Conservation (phyloP, 176 grass and related monocot genomes). For the Musa acuminata region DNA sequence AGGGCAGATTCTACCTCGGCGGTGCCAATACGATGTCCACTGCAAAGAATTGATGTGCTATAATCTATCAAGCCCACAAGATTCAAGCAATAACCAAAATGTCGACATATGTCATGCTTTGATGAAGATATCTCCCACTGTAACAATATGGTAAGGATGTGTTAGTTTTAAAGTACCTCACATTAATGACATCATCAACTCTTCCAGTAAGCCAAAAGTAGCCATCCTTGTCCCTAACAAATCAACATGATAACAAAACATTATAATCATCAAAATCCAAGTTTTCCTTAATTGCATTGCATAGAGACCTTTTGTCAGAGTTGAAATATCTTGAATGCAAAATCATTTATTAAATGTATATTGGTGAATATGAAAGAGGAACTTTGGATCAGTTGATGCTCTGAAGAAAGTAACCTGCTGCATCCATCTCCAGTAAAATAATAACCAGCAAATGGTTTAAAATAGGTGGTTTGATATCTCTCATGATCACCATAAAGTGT, state of each 20-base stretch:
- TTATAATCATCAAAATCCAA: not conserved
- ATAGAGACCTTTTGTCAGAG: not conserved
- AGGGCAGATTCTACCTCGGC: conserved; percentile 94
- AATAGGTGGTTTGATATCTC: conserved; percentile 98
- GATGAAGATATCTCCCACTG: not conserved
- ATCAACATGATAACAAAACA: conserved; percentile 21
- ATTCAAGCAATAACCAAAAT: conserved; percentile 2
- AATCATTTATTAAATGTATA: conserved; percentile 13
- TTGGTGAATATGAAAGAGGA: not conserved
- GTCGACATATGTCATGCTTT: not conserved
- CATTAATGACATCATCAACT: conserved; percentile 98
- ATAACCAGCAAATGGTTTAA: conserved; percentile 92
- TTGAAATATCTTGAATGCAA: no score
- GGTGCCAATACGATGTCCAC: conserved; percentile 91
- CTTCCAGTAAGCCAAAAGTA: conserved; percentile 94
- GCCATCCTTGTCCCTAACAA: conserved; percentile 78
- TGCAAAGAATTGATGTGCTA: conserved; percentile 22
- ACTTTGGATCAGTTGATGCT: not conserved
- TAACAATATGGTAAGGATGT: not conserved
- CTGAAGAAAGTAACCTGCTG: conserved; percentile 43
- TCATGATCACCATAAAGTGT: conserved; percentile 91
- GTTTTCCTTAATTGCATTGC: not conserved
- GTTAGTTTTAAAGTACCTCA: conserved; percentile 44
- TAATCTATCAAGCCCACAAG: not conserved
- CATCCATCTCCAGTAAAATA: conserved; percentile 98